Percentiles rank a stretch among this genome's conserved stretches.
Conservation (phyloP, 768 basidiomycete species). For the Mycena amicta region DNA sequence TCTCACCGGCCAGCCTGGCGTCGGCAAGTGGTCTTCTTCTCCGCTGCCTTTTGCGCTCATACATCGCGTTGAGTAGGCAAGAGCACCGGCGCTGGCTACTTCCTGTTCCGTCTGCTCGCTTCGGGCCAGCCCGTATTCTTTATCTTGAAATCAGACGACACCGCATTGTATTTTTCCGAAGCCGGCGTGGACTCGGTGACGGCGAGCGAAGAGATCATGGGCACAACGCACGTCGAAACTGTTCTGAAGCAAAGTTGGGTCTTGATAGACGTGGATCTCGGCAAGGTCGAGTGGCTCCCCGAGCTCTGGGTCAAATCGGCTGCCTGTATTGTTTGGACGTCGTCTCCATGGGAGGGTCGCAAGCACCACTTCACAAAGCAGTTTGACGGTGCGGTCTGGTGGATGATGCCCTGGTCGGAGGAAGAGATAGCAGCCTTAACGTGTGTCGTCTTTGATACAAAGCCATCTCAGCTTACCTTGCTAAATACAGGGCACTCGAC, state of each 20-base stretch:
- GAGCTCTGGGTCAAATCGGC: not conserved
- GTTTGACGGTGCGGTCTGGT: not conserved
- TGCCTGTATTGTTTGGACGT: constrained; percentile 4
- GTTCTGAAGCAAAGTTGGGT: constrained; percentile 5
- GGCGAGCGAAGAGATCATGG: not conserved
- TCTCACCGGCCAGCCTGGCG: constrained; percentile 8
- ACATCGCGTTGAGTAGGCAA: constrained; percentile 12
- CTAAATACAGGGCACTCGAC: constrained; percentile 2
- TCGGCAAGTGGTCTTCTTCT: constrained; percentile 7
- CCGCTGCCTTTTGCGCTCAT: constrained; percentile 7
- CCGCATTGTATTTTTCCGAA: constrained; percentile 2
- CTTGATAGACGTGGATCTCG: constrained; percentile 9
- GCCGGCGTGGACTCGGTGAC: constrained; percentile 7
- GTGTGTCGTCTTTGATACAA: constrained; percentile 7
- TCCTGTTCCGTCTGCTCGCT: constrained; percentile 1
- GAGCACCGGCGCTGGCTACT: constrained; percentile 3
- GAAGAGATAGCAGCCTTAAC: constrained; percentile 4
- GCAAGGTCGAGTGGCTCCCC: not conserved
- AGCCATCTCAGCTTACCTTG: constrained; percentile 1
- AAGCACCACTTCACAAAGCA: not conserved
- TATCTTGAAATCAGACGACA: not conserved
- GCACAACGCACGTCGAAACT: not conserved
- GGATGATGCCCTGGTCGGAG: constrained; percentile 10
- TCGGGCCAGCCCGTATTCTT: constrained; percentile 1
- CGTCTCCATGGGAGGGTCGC: not conserved